Base-by-base conservation (phyloP, 1,139 yeast species). In the Pichia norvegensis region DNA sequence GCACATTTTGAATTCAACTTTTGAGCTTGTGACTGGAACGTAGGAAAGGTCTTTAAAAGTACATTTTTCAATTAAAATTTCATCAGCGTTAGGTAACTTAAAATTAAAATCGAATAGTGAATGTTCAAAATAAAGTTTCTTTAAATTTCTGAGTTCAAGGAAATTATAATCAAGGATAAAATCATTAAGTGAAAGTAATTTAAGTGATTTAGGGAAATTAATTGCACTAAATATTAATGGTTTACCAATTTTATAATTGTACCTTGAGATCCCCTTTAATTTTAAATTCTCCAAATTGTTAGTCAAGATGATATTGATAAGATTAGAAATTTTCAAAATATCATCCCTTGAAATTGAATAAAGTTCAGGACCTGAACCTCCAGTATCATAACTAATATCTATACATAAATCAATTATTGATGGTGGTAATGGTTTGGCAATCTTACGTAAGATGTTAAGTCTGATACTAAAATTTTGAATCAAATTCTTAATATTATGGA, bases 361-460 rank as follows among this genome's bases (percentile, higher is more conserved):
- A 16, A 55, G 41, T 38, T 57, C 60, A 27, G 60, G 59, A 14
- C 59, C 61, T 2, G 61, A 55, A 11, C 61, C 61, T 13, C 61
- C 62, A 16, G 62, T 57, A 46, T 58, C 62, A 46, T 56, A 58
- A 47, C 59, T 54, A 21, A 58, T 57, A 54, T 58, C 62, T 43
- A 58, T 51, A 40, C 61, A 57, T 40, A 58, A 45, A 43, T 58
- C 62, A 35, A 47, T 42, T 41, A 57, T 51, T 17, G 62, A 57
- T 11, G 49, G 49, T 6, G 62, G 62, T 33, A 57, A 46, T 19
- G 61, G 61, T 42, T 52, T 56, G 1, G 61, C 51, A 33, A 58
- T 52, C 41, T 56, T 58, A 38, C 48, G 51, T 27, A 58, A 45
- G 38, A 58, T 55, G 36, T 57, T 54, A 40, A 58, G 48, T 38